phyloP scores from a whole-genome alignment of 2,329 filamentous ascomycete species.

The Aureobasidium musti region DNA sequence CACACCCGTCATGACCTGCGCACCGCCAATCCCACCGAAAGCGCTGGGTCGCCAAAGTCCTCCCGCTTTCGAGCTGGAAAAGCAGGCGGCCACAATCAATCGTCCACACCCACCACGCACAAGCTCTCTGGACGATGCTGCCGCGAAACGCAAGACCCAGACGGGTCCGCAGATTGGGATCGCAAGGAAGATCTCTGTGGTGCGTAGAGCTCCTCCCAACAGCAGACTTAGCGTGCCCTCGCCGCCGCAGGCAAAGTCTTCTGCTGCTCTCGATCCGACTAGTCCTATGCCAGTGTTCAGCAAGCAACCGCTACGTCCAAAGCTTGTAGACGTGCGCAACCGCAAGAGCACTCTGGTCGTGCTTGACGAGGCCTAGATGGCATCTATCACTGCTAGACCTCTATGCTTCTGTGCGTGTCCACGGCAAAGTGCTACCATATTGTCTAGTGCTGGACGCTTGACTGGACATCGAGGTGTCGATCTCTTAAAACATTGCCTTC shows the following conservation, averaged over 20 bases:
- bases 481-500: neutral
- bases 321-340: constrained; percentile 40
- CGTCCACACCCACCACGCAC: constrained; percentile 23
- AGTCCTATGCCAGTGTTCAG: constrained; percentile 32
- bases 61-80: constrained; percentile 10
- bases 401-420: no score
- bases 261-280: neutral
- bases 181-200: constrained; percentile 38
- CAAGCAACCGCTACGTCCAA: constrained; percentile 38
- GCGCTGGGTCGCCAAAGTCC: constrained; percentile 25
- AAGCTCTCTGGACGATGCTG: constrained; percentile 16
- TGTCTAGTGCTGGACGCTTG: neutral
- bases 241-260: neutral
- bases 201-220: constrained; percentile 1
- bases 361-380: constrained; percentile 34
- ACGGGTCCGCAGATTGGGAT: constrained; percentile 35
- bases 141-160: constrained; percentile 1
- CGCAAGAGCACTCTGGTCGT: constrained; percentile 40
- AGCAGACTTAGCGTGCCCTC: constrained; percentile 2
- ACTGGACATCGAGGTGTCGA: neutral
- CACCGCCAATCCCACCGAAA: constrained; percentile 17
- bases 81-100: neutral
- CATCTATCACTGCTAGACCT: neutral
- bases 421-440: no score
- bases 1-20: constrained; percentile 2